These are phyloP conservation scores for Xylariaceae sp. DNA, from an alignment of 2,329 filamentous ascomycete species.

Conservation along the genomic window DNA sequence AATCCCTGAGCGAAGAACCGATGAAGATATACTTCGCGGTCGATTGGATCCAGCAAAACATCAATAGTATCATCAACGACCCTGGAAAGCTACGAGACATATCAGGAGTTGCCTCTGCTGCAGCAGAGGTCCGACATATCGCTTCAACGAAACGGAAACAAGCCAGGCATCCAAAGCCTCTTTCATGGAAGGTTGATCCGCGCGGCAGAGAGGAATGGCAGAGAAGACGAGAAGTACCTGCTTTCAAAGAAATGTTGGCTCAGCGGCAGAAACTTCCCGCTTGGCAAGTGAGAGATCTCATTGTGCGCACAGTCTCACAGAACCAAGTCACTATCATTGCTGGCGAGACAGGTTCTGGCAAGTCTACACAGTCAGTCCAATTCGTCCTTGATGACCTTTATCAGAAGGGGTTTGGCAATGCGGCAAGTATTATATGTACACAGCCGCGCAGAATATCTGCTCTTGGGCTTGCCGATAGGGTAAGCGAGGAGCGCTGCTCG, in stretches of 20 bases:
- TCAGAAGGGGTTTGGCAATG: slow-evolving; percentile 69
- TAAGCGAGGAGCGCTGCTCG: slow-evolving; percentile 86
- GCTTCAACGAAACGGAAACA: slow-evolving; percentile 38
- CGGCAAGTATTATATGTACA: slow-evolving; percentile 90
- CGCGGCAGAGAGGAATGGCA: slow-evolving; percentile 71
- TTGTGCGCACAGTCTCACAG: slow-evolving; percentile 73
- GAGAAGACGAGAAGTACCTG: slow-evolving; percentile 63
- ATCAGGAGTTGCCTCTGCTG: slow-evolving; percentile 72
- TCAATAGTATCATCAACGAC: slow-evolving; percentile 79
- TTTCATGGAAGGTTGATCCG: slow-evolving; percentile 65
- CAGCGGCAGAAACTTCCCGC: slow-evolving; percentile 78
- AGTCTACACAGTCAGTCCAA: slow-evolving; percentile 95
- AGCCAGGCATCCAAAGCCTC: slow-evolving; percentile 56
- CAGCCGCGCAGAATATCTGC: slow-evolving; percentile 95
- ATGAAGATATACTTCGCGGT: slow-evolving; percentile 87
- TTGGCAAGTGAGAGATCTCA: slow-evolving; percentile 78
- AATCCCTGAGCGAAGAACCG: slow-evolving; percentile 76
- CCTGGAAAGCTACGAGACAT: slow-evolving; percentile 86
- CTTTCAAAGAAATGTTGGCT: slow-evolving; percentile 74
- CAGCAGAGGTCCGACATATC: slow-evolving; percentile 53
- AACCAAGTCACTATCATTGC: slow-evolving; percentile 95
- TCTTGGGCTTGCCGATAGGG: slow-evolving; percentile 88
- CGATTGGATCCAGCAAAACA: slow-evolving; percentile 88
- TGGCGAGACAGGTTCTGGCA: slow-evolving; percentile 94
- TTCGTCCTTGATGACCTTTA: slow-evolving; percentile 94